Evolutionary conservation across 306 rosid genomes (phyloP).

Genomic region (Cercis canadensis): DNA sequence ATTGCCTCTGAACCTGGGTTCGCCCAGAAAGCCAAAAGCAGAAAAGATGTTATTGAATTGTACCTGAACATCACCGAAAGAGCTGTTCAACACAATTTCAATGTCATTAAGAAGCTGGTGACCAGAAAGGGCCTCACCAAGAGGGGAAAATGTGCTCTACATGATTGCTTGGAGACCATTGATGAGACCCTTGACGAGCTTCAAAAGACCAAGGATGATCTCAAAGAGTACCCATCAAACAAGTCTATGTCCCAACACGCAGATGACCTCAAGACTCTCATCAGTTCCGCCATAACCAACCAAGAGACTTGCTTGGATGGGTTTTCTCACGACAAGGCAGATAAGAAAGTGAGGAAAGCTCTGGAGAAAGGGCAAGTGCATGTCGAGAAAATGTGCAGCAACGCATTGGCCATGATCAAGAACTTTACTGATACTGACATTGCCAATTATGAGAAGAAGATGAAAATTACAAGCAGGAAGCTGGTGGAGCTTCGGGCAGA

Average conservation of each 20-base stretch:
- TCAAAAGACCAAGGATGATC: constrained; percentile 46
- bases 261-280: constrained; percentile 69
- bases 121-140: constrained; percentile 36
- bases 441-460: constrained; percentile 36
- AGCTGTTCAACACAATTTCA: constrained; percentile 58
- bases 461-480: constrained; percentile 24
- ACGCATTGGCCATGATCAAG: constrained; percentile 75
- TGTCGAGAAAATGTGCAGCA: constrained; percentile 77
- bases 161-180: constrained; percentile 69
- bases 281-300: constrained; percentile 84
- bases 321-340: constrained; percentile 65
- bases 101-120: constrained; percentile 46
- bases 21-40: constrained; percentile 36
- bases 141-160: constrained; percentile 66
- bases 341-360: constrained; percentile 50
- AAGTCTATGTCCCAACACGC: constrained; percentile 62
- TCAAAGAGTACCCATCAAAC: constrained; percentile 49
- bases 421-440: constrained; percentile 79
- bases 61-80: constrained; percentile 53
- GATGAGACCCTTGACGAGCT: constrained; percentile 78
- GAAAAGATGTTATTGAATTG: constrained; percentile 56
- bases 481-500: constrained; percentile 30
- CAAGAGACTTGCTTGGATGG: constrained; percentile 92
- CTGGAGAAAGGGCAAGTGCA: constrained; percentile 54
- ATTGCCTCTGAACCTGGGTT: constrained; percentile 43